Conservation (phyloP, 352 stramenopile genomes). For the Phytophthora vignae region DNA sequence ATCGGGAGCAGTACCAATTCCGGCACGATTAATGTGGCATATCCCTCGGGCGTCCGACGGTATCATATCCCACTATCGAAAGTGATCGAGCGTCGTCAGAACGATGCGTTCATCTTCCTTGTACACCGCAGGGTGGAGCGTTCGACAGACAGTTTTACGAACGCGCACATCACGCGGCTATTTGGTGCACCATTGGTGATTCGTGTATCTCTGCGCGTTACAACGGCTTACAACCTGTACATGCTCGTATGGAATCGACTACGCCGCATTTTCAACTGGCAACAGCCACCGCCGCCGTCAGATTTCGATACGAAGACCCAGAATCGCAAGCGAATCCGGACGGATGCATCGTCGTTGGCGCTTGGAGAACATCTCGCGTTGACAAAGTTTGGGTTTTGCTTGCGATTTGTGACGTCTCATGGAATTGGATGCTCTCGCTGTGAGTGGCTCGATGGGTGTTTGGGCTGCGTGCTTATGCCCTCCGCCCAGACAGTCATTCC, state of each 20-base stretch:
- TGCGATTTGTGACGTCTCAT: conserved; percentile 83
- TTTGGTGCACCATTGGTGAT: conserved; percentile 85
- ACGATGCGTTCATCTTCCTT: conserved; percentile 78
- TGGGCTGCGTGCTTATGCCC: conserved; percentile 83
- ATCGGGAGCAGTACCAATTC: conserved; percentile 68
- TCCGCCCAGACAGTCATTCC: conserved; percentile 50
- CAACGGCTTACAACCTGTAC: conserved; percentile 81
- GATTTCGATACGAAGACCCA: conserved; percentile 36
- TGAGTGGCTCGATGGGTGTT: conserved; percentile 88
- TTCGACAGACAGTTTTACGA: conserved; percentile 82
- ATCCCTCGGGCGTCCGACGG: conserved; percentile 60
- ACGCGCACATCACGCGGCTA: conserved; percentile 77
- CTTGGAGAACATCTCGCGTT: conserved; percentile 67
- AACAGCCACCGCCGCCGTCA: conserved; percentile 47
- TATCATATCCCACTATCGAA: conserved; percentile 73
- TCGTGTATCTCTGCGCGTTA: conserved; percentile 67
- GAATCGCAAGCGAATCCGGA: conserved; percentile 30
- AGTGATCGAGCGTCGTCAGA: conserved; percentile 55
- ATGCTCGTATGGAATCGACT: conserved; percentile 81
- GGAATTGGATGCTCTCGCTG: conserved; percentile 89
- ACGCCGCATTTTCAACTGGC: conserved; percentile 88
- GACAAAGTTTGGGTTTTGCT: conserved; percentile 86
- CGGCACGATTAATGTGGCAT: conserved; percentile 74
- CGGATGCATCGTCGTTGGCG: conserved; percentile 64
- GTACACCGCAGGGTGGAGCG: conserved; percentile 87